These are phyloP conservation scores for Boletellus ananas DNA, from an alignment of 768 basidiomycete species.

Conservation along the genomic window DNA sequence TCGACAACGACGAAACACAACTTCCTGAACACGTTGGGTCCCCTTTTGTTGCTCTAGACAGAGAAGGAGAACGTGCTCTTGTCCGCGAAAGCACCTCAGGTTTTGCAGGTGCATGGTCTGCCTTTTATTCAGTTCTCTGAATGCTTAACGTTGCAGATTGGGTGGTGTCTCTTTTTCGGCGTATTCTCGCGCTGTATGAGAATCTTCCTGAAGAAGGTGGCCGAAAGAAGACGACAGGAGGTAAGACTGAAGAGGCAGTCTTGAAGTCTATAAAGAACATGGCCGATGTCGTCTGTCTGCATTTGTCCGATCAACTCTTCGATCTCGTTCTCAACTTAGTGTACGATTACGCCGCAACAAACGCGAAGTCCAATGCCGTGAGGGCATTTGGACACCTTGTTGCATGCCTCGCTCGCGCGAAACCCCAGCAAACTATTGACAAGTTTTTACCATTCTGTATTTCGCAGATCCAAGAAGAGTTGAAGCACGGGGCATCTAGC, in stretches of 20 bases:
- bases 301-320: slow-evolving; percentile 62
- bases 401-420: slow-evolving; percentile 74
- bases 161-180: slow-evolving; percentile 73
- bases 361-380: slow-evolving; percentile 88
- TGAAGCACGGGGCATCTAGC: slow-evolving; percentile 88
- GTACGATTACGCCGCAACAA: slow-evolving; percentile 83
- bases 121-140: neutral
- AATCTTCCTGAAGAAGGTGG: slow-evolving; percentile 96
- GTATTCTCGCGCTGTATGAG: slow-evolving; percentile 80
- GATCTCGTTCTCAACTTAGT: slow-evolving; percentile 83
- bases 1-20: slow-evolving; percentile 42
- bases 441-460: slow-evolving; percentile 79
- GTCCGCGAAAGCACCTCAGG: slow-evolving; percentile 74
- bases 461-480: slow-evolving; percentile 74
- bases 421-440: slow-evolving; percentile 69
- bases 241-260: slow-evolving; percentile 72
- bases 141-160: slow-evolving; percentile 50
- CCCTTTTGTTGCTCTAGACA: slow-evolving; percentile 40
- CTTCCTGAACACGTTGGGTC: slow-evolving; percentile 50
- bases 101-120: slow-evolving; percentile 57
- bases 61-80: slow-evolving; percentile 66
- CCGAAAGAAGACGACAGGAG: slow-evolving; percentile 76
- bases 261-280: slow-evolving; percentile 77
- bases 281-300: slow-evolving; percentile 76
- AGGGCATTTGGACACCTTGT: slow-evolving; percentile 87